Conservation (phyloP, 805 yeast genomes). For the Ogataea nitratoaversa region DNA sequence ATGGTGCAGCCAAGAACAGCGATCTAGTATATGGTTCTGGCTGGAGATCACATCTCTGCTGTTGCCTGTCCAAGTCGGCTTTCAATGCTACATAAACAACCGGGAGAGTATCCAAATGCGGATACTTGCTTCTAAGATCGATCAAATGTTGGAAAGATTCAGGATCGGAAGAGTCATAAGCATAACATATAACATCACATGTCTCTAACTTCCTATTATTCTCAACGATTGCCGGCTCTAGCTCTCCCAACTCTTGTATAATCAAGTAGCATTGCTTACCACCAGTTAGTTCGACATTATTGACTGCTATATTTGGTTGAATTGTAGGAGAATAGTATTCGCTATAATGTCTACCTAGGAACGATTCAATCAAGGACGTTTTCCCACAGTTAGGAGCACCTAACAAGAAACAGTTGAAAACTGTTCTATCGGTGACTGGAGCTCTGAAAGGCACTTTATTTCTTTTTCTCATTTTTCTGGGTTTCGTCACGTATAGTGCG, state of each 20-base stretch:
- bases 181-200: constrained; percentile 87
- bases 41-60: constrained; percentile 78
- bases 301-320: constrained; percentile 76
- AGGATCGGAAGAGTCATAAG: constrained; percentile 95
- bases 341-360: constrained; percentile 68
- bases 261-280: constrained; percentile 94
- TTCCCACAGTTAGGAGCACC: constrained; percentile 90
- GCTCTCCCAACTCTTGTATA: constrained; percentile 83
- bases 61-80: constrained; percentile 94
- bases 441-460: constrained; percentile 64
- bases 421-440: constrained; percentile 75
- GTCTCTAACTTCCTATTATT: constrained; percentile 65
- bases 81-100: constrained; percentile 85
- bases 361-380: constrained; percentile 76
- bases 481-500: constrained; percentile 78
- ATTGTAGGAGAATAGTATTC: constrained; percentile 78
- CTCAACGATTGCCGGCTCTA: constrained; percentile 76
- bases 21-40: constrained; percentile 82
- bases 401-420: constrained; percentile 81
- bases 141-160: constrained; percentile 84
- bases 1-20: constrained; percentile 68
- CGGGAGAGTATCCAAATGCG: constrained; percentile 63
- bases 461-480: constrained; percentile 64
- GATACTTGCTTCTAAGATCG: constrained; percentile 58
- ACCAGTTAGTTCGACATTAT: constrained; percentile 88